These are phyloP conservation scores for Brasilioporus rufonigricans DNA, from an alignment of 768 basidiomycete genomes.

Conservation along the genomic window DNA sequence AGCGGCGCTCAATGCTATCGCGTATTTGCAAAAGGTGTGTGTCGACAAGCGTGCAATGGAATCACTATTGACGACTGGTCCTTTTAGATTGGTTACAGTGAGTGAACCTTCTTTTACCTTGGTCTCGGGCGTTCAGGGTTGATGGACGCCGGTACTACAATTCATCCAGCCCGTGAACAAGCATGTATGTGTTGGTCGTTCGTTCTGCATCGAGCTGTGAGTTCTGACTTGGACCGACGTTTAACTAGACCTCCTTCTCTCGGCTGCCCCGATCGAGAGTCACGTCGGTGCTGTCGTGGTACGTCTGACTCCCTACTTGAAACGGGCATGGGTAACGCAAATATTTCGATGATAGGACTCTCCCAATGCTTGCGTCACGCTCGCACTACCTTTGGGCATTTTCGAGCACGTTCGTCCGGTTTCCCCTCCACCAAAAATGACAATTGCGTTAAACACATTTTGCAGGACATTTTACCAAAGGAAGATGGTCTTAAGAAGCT, in stretches of 20 bases:
- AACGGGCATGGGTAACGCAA: background rate
- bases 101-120: constrained; percentile 24
- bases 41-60: background rate
- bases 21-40: constrained; percentile 64
- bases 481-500: constrained; percentile 58
- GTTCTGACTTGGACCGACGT: background rate
- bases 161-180: constrained; percentile 65
- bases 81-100: constrained; percentile 68
- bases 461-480: constrained; percentile 65
- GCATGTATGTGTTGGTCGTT: constrained; percentile 45
- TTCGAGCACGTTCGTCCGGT: constrained; percentile 58
- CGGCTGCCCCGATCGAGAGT: constrained; percentile 67
- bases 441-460: background rate
- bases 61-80: background rate
- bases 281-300: constrained; percentile 72
- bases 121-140: background rate
- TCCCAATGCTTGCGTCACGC: constrained; percentile 74
- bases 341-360: constrained; percentile 47
- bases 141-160: background rate
- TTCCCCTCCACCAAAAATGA: background rate
- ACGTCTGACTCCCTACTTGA: constrained; percentile 22
- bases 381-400: constrained; percentile 74
- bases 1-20: constrained; percentile 73
- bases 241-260: constrained; percentile 57
- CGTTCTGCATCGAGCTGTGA: background rate